Percentiles rank a stretch among this genome's conserved stretches.
Conservation (phyloP, 2,329 filamentous ascomycete genomes). For the Diplodia corticola region DNA sequence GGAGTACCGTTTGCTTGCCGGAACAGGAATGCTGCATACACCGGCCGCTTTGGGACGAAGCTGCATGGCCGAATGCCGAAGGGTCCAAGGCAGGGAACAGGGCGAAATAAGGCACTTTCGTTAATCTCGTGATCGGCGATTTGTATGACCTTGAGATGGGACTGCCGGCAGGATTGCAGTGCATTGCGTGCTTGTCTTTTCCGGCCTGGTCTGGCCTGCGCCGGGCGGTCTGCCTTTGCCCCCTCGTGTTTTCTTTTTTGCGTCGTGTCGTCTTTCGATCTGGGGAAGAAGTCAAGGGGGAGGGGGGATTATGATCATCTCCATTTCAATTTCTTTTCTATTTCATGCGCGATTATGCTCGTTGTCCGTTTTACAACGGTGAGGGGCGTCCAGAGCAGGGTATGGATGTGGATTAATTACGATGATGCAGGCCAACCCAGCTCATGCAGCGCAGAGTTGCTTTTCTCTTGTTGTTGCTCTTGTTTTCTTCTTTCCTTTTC, state of each 20-base stretch:
- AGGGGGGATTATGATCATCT: not conserved
- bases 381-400: too few species aligned
- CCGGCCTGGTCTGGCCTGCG: too few species aligned
- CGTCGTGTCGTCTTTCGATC: not conserved
- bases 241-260: not conserved
- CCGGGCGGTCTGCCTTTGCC: not conserved
- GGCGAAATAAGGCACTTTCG: not conserved
- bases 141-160: not conserved
- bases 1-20: not conserved
- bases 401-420: not conserved
- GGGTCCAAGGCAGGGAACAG: not conserved
- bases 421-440: not conserved
- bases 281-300: not conserved
- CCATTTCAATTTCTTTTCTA: not conserved
- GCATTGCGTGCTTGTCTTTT: not conserved
- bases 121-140: conserved; percentile 19
- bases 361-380: not conserved
- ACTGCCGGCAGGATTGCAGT: conserved; percentile 18
- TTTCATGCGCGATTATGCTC: not conserved
- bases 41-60: not conserved
- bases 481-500: not conserved
- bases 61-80: conserved; percentile 1
- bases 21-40: conserved; percentile 11
- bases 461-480: not conserved
- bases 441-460: not conserved